Percentiles rank a stretch among this genome's conserved stretches.
phyloP scores from a whole-genome alignment of 78 protist genomes.

The Dictyostelium brefeldianum region DNA sequence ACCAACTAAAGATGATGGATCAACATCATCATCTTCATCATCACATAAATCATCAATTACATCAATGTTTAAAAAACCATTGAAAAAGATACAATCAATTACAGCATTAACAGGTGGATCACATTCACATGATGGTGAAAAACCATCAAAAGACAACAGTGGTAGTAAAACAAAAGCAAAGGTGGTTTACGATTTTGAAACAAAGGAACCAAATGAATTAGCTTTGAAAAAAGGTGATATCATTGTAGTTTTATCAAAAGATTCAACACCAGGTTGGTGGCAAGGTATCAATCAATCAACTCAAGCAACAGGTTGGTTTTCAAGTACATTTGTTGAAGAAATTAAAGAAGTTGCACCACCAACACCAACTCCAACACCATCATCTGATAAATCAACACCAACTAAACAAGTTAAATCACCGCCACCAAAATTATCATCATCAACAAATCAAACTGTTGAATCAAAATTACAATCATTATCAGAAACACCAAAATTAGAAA shows the following conservation, averaged over 20 bases:
- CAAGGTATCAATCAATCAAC: constrained; percentile 65
- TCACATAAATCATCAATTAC: background rate
- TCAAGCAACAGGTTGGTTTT: constrained; percentile 65
- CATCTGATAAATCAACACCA: background rate
- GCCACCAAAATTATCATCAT: background rate
- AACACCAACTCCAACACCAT: background rate
- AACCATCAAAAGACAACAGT: background rate
- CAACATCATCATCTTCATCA: background rate
- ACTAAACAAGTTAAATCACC: background rate
- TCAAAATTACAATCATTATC: constrained; percentile 14
- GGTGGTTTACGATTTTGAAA: constrained; percentile 46
- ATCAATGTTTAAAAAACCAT: constrained; percentile 72
- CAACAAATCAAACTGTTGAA: constrained; percentile 29
- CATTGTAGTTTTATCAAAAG: constrained; percentile 26
- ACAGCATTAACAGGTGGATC: constrained; percentile 29
- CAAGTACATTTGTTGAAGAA: constrained; percentile 65
- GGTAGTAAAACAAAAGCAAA: constrained; percentile 30
- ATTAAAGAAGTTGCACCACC: constrained; percentile 9
- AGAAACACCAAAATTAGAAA: constrained; percentile 67
- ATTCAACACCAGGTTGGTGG: constrained; percentile 74
- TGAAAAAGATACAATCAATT: constrained; percentile 46
- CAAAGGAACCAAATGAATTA: constrained; percentile 58
- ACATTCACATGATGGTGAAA: background rate
- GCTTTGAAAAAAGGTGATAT: constrained; percentile 64
- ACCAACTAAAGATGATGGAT: background rate